phyloP scores from a whole-genome alignment of 1,284 basidiomycete genomes.

The Rhodotorula mucilaginosa region DNA sequence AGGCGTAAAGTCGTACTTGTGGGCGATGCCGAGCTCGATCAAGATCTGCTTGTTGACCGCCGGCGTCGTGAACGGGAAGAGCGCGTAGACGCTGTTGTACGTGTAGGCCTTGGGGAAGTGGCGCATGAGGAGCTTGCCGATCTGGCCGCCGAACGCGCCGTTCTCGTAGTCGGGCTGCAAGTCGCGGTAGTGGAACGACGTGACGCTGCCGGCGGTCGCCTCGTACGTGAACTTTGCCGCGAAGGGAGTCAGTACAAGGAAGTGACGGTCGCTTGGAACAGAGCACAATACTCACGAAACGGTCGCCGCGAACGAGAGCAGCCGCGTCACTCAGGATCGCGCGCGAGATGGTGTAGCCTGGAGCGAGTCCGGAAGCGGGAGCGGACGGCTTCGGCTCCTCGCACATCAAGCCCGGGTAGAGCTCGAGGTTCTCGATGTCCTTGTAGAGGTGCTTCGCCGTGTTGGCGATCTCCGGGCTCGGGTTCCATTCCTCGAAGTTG shows the following conservation, averaged over 20 bases:
- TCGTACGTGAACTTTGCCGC: slow-evolving; percentile 63
- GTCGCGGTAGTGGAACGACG: slow-evolving; percentile 46
- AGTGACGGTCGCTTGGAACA: not conserved
- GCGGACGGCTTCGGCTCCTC: slow-evolving; percentile 74
- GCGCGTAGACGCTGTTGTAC: slow-evolving; percentile 70
- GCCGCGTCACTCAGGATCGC: slow-evolving; percentile 87
- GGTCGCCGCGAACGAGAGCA: slow-evolving; percentile 65
- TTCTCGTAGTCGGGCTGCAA: slow-evolving; percentile 31
- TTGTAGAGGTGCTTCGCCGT: slow-evolving; percentile 75
- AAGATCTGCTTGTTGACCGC: slow-evolving; percentile 57
- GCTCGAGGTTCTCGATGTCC: slow-evolving; percentile 72
- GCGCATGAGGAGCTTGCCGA: slow-evolving; percentile 62
- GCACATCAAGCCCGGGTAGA: slow-evolving; percentile 57
- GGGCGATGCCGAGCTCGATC: slow-evolving; percentile 21
- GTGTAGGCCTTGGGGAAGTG: slow-evolving; percentile 67
- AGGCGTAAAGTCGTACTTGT: slow-evolving; percentile 30
- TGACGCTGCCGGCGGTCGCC: slow-evolving; percentile 73
- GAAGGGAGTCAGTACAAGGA: not conserved
- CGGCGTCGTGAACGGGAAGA: slow-evolving; percentile 79
- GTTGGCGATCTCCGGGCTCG: slow-evolving; percentile 65
- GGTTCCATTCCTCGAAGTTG: slow-evolving; percentile 67
- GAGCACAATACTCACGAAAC: slow-evolving; percentile 20
- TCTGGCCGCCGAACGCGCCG: slow-evolving; percentile 50
- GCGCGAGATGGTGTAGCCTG: slow-evolving; percentile 64
- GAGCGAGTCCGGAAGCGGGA: slow-evolving; percentile 60